Percentiles rank a stretch among this genome's conserved stretches.
Conservation (phyloP, 306 rosid genomes). For the Corylus heterophylla region DNA sequence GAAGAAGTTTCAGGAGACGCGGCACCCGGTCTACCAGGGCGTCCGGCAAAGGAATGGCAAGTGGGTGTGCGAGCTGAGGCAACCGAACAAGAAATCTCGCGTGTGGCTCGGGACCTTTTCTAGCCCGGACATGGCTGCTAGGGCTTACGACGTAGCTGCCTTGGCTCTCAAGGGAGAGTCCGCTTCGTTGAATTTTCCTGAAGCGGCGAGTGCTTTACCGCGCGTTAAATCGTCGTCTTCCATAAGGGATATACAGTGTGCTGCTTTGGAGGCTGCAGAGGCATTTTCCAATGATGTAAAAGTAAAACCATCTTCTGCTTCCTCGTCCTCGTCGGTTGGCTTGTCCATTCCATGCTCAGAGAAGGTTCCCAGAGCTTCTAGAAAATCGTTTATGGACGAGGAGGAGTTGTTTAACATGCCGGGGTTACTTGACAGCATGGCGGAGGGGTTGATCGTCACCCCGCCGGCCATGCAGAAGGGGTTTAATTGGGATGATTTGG, state of each 20-base stretch:
- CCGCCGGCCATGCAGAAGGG: slow-evolving; percentile 42
- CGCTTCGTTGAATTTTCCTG: slow-evolving; percentile 55
- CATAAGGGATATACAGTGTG: slow-evolving; percentile 30
- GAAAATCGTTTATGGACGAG: slow-evolving; percentile 34
- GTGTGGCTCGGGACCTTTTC: slow-evolving; percentile 74
- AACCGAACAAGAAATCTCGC: slow-evolving; percentile 48
- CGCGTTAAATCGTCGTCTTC: slow-evolving; percentile 26
- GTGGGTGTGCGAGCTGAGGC: slow-evolving; percentile 79
- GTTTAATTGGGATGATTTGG: slow-evolving; percentile 36
- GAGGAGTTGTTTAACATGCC: slow-evolving; percentile 54
- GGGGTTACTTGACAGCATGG: slow-evolving; percentile 40
- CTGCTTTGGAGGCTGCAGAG: slow-evolving; percentile 34
- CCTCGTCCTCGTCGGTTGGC: neutral
- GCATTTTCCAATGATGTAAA: neutral
- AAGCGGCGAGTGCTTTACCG: slow-evolving; percentile 13
- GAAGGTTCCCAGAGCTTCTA: neutral
- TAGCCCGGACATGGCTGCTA: slow-evolving; percentile 68
- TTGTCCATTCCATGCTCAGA: neutral
- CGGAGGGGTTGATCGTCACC: slow-evolving; percentile 52
- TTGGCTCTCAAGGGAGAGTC: slow-evolving; percentile 49
- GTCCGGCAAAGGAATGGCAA: slow-evolving; percentile 67
- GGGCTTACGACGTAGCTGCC: slow-evolving; percentile 69
- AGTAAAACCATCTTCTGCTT: neutral
- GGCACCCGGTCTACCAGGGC: slow-evolving; percentile 71
- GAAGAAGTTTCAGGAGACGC: slow-evolving; percentile 71